A percentile compares a stretch with the other conserved stretches of the same genome.
Evolutionary conservation across 805 yeast species (phyloP).

Genomic region (Sugiyamaella mastotermitis): DNA sequence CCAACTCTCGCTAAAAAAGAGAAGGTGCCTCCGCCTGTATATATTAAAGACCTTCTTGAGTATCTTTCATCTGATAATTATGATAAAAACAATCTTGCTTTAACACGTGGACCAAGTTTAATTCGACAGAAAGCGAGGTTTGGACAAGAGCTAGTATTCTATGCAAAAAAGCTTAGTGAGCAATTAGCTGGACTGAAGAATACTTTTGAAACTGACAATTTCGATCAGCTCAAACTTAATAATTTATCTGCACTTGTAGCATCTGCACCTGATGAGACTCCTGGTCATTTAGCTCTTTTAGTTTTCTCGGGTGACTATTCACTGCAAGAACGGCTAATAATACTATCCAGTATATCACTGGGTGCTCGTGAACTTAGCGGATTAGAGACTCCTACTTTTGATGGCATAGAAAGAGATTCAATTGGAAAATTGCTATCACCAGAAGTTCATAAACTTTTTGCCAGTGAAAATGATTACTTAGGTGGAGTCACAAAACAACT

Average conservation of each 20-base stretch:
- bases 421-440: constrained; percentile 9
- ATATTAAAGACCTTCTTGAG: constrained; percentile 62
- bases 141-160: constrained; percentile 55
- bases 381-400: constrained; percentile 25
- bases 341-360: constrained; percentile 62
- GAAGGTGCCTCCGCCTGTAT: constrained; percentile 48
- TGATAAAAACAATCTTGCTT: constrained; percentile 45
- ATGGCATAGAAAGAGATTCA: too few species aligned
- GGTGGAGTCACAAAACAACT: constrained; percentile 11
- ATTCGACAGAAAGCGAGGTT: constrained; percentile 57
- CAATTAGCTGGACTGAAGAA: constrained; percentile 50
- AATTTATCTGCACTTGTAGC: constrained; percentile 60
- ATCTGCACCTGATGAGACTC: constrained; percentile 40
- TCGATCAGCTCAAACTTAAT: constrained; percentile 61
- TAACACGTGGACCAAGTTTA: constrained; percentile 49
- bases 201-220: constrained; percentile 48
- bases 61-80: constrained; percentile 47
- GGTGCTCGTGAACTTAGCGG: constrained; percentile 72
- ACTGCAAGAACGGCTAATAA: constrained; percentile 64
- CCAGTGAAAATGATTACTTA: not conserved
- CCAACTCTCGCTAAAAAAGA: constrained; percentile 36
- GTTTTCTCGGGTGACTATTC: constrained; percentile 72
- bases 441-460: constrained; percentile 6
- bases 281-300: constrained; percentile 34
- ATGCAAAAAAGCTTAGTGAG: constrained; percentile 49